Conservation (phyloP, 2,329 filamentous ascomycete species). For the Emydomyces testavorans region DNA sequence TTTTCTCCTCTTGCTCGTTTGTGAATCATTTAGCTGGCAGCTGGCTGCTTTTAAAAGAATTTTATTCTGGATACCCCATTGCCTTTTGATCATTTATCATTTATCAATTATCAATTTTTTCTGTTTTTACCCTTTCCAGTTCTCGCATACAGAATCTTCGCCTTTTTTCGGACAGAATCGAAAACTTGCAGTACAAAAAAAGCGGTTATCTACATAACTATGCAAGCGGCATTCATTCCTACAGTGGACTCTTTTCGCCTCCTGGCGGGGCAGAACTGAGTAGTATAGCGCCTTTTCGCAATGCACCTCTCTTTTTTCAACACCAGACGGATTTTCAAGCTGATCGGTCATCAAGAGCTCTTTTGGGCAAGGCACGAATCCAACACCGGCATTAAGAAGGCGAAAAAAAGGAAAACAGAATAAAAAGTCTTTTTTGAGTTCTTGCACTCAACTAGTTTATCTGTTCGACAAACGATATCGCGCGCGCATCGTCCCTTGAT, state of each 20-base stretch:
- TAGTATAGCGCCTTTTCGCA: too few species aligned
- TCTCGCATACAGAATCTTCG: too few species aligned
- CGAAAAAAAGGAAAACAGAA: neutral
- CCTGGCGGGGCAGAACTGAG: neutral
- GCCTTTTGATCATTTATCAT: neutral
- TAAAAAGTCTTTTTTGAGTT: neutral
- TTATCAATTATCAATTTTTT: neutral
- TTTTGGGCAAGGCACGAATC: too few species aligned
- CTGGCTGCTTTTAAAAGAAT: conserved; percentile 12
- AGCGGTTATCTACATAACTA: neutral
- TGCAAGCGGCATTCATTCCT: neutral
- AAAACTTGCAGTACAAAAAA: conserved; percentile 4
- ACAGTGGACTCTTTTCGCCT: neutral
- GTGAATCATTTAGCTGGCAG: conserved; percentile 8
- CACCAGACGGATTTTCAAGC: neutral
- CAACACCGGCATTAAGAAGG: too few species aligned
- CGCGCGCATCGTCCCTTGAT: too few species aligned
- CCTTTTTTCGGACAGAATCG: neutral
- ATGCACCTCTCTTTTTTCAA: too few species aligned
- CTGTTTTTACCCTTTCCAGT: neutral
- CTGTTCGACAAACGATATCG: too few species aligned
- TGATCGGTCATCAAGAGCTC: neutral
- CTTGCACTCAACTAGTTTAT: neutral
- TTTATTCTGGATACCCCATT: neutral
- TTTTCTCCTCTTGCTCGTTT: conserved; percentile 4